phyloP scores from a whole-genome alignment of 2,329 filamentous ascomycete species.

The Scedosporium boydii region DNA sequence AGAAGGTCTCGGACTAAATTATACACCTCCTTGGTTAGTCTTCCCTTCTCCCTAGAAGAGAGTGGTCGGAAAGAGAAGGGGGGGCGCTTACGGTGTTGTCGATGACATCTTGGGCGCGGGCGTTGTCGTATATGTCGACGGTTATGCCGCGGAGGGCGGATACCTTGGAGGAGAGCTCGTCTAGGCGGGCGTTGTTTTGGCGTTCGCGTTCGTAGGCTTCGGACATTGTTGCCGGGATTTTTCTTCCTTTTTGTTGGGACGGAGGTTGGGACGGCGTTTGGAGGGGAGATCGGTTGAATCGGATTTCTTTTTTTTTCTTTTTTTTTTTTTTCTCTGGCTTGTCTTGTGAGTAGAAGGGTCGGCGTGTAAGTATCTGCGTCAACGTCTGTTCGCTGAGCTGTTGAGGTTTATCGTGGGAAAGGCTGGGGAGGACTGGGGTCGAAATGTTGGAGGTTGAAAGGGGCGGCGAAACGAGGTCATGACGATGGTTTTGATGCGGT shows the following conservation, averaged over 20 bases:
- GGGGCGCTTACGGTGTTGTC: conserved; percentile 62
- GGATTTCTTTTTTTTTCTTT: background rate
- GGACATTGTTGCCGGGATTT: conserved; percentile 42
- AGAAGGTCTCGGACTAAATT: conserved; percentile 78
- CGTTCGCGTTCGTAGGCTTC: conserved; percentile 71
- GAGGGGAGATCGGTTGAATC: background rate
- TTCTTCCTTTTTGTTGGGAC: background rate
- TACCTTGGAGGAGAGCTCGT: conserved; percentile 85
- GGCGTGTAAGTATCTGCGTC: background rate
- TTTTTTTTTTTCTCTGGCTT: background rate
- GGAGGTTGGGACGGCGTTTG: background rate
- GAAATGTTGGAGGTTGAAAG: background rate
- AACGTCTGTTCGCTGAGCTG: background rate
- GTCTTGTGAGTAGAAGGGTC: background rate
- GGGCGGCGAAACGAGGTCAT: background rate
- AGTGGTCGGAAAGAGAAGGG: background rate
- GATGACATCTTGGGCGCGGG: conserved; percentile 76
- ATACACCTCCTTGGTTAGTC: background rate
- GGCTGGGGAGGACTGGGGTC: background rate
- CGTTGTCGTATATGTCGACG: conserved; percentile 96
- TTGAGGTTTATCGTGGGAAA: background rate
- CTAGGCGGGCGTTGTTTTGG: conserved; percentile 92
- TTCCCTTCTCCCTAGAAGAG: background rate
- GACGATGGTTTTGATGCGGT: background rate
- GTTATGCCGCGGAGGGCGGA: conserved; percentile 87